These are phyloP conservation scores for Carex parvula DNA, from an alignment of 176 grass and related monocot genomes.

Conservation along the genomic window DNA sequence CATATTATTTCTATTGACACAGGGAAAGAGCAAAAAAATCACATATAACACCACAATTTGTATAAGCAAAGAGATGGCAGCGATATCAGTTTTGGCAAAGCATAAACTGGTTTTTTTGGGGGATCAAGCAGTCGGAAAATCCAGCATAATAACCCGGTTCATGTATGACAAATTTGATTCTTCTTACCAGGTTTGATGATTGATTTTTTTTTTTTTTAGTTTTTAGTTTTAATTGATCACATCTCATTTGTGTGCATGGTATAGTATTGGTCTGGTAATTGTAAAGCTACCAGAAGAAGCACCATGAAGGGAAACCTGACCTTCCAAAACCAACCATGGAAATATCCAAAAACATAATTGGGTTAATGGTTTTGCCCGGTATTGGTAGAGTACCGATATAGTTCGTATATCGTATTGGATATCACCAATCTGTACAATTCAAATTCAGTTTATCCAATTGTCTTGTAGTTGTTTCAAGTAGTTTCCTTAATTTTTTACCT, in stretches of 20 bases:
- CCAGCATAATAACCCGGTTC: slow-evolving; percentile 83
- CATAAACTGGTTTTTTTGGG: slow-evolving; percentile 84
- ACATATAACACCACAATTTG: background rate
- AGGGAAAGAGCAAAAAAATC: background rate
- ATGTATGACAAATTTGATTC: slow-evolving; percentile 92
- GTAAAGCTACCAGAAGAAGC: background rate
- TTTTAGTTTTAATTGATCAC: background rate
- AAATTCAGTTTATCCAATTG: background rate
- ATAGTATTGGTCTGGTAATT: background rate
- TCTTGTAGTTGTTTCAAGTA: background rate
- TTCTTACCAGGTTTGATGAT: slow-evolving; percentile 58
- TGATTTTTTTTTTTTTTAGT: background rate
- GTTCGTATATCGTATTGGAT: background rate
- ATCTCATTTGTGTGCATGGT: background rate
- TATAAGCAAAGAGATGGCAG: slow-evolving; percentile 29
- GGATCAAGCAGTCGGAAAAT: slow-evolving; percentile 76
- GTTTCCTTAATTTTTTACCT: background rate
- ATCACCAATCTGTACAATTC: background rate
- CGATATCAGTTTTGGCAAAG: slow-evolving; percentile 69
- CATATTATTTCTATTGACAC: background rate
- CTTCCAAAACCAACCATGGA: background rate
- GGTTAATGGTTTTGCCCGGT: background rate
- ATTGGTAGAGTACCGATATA: background rate
- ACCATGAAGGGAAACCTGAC: background rate
- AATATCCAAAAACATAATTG: background rate